Percentiles rank a stretch among this genome's conserved stretches.
phyloP scores from a whole-genome alignment of 176 grass and related monocot genomes.

The Aegilops speltoides region DNA sequence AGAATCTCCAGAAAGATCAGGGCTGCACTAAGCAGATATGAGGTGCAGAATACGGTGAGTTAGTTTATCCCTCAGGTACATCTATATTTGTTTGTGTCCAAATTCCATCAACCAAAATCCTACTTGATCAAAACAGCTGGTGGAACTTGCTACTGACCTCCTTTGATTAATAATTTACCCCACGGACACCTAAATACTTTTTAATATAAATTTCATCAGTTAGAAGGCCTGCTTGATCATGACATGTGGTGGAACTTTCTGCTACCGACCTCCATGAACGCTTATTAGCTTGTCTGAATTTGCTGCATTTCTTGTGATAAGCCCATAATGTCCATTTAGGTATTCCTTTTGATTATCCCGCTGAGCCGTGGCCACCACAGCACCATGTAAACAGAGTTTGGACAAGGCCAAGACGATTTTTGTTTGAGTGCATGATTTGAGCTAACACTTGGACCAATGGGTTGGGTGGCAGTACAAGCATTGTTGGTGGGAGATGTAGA shows the following conservation, averaged over 20 bases:
- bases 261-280: neutral
- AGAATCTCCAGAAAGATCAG: neutral
- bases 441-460: neutral
- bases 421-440: neutral
- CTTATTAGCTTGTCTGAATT: neutral
- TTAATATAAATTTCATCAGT: too few species aligned
- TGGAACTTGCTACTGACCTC: neutral
- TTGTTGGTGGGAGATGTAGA: neutral
- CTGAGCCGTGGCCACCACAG: neutral
- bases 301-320: too few species aligned
- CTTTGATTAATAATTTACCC: too few species aligned
- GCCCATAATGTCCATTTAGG: too few species aligned
- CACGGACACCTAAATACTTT: too few species aligned
- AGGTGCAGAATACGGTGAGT: neutral
- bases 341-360: too few species aligned
- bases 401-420: neutral
- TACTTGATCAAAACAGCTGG: neutral
- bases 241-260: neutral
- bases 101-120: neutral
- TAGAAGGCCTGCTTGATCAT: neutral
- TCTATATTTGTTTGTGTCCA: neutral
- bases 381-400: neutral
- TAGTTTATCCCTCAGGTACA: neutral
- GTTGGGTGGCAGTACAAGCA: neutral
- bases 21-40: constrained; percentile 2